Conservation (phyloP, 257 asterid species). For the Rehmannia glutinosa region DNA sequence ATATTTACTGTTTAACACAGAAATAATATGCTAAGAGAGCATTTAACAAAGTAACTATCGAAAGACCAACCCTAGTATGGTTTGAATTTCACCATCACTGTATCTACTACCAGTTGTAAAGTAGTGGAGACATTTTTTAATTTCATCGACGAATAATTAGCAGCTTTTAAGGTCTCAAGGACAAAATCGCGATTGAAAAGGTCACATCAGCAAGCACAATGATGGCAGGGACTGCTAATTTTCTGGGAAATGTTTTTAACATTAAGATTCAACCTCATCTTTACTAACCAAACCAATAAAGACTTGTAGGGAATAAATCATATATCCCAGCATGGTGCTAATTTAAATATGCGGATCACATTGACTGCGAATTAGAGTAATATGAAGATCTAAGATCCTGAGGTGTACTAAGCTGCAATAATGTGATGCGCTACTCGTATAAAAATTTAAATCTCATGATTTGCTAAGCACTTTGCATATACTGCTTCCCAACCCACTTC, state of each 20-base stretch:
- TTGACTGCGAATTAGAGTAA: neutral
- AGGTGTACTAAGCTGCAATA: neutral
- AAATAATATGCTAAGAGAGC: neutral
- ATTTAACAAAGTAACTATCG: neutral
- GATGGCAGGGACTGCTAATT: neutral
- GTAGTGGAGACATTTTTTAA: neutral
- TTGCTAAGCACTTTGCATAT: neutral
- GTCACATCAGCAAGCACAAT: neutral
- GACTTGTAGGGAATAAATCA: neutral
- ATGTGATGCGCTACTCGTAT: neutral
- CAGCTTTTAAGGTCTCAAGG: neutral
- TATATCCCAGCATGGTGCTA: neutral
- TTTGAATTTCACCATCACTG: neutral
- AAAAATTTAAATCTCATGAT: neutral
- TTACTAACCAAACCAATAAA: neutral
- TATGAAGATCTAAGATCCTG: conserved; percentile 9
- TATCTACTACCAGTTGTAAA: conserved; percentile 5
- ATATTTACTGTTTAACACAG: neutral
- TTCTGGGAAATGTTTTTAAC: neutral
- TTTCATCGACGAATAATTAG: neutral
- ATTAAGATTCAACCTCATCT: neutral
- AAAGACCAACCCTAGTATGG: neutral
- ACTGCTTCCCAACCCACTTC: neutral
- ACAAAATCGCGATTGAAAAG: neutral
- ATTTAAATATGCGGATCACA: neutral